phyloP scores from a whole-genome alignment of 495 filamentous ascomycete genomes.

The Pyrenula massariospora region DNA sequence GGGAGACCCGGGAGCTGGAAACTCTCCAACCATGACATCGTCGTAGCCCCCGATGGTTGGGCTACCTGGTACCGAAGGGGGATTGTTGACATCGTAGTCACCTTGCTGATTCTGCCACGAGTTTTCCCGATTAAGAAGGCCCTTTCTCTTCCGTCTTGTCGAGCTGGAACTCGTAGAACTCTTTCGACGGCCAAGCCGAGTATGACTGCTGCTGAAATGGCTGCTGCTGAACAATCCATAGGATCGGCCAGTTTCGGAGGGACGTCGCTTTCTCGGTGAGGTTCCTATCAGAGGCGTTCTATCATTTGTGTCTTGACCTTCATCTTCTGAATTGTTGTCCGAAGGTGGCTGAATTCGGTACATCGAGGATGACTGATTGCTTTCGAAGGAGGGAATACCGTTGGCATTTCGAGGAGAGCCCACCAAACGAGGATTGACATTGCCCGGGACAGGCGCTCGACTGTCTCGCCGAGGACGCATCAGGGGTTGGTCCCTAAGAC shows the following conservation, averaged over 20 bases:
- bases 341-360: not conserved
- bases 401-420: slow-evolving; percentile 3
- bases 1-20: slow-evolving; percentile 23
- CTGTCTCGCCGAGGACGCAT: slow-evolving; percentile 60
- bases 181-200: slow-evolving; percentile 8
- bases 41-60: slow-evolving; percentile 57
- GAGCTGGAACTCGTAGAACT: slow-evolving; percentile 12
- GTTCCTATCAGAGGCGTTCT: slow-evolving; percentile 29
- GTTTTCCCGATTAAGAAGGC: slow-evolving; percentile 6
- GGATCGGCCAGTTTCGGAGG: slow-evolving; percentile 8
- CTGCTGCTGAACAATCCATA: slow-evolving; percentile 21
- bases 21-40: slow-evolving; percentile 59
- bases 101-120: slow-evolving; percentile 21
- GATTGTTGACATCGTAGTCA: slow-evolving; percentile 84
- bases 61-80: slow-evolving; percentile 81
- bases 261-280: slow-evolving; percentile 7
- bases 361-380: not conserved
- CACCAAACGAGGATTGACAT: not conserved
- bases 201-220: slow-evolving; percentile 3
- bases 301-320: slow-evolving; percentile 11
- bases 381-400: not conserved
- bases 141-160: slow-evolving; percentile 10
- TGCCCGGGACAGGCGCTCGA: slow-evolving; percentile 6
- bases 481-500: slow-evolving; percentile 51
- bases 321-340: not conserved